Conservation (phyloP, 2,329 filamentous ascomycete species). For the Akanthomyces lecanii region DNA sequence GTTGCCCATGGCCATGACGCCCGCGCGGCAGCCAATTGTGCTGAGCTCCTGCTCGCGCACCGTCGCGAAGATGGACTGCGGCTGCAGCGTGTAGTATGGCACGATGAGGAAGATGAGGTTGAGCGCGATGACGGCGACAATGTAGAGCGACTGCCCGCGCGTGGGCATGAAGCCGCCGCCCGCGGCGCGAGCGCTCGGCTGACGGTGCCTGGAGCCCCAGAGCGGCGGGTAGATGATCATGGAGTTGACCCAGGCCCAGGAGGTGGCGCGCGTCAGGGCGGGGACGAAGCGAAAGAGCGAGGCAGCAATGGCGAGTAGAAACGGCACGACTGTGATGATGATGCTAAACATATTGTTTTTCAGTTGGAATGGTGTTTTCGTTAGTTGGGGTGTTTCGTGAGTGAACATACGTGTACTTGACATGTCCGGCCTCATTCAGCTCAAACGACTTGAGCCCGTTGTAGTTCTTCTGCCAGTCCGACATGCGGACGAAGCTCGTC, state of each 20-base stretch:
- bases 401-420: constrained; percentile 22
- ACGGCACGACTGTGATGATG: constrained; percentile 27
- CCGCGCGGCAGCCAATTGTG: constrained; percentile 33
- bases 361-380: not conserved
- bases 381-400: not conserved
- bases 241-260: constrained; percentile 28
- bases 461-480: constrained; percentile 39
- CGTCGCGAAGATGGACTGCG: constrained; percentile 26
- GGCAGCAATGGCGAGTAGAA: constrained; percentile 29
- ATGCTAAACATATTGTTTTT: constrained; percentile 11
- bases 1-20: constrained; percentile 32
- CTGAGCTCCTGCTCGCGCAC: constrained; percentile 27
- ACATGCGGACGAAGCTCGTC: constrained; percentile 28
- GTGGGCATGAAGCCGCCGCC: constrained; percentile 30
- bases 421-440: constrained; percentile 35
- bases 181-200: constrained; percentile 24
- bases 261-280: constrained; percentile 22
- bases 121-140: constrained; percentile 30
- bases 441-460: constrained; percentile 51
- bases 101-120: constrained; percentile 32
- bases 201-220: constrained; percentile 30
- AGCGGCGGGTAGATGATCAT: constrained; percentile 29
- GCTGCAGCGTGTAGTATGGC: constrained; percentile 27
- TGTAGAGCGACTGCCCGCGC: constrained; percentile 33
- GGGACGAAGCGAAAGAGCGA: constrained; percentile 35